Evolutionary conservation across 495 filamentous ascomycete genomes (phyloP).

Genomic region (Penicillium diatomitis): DNA sequence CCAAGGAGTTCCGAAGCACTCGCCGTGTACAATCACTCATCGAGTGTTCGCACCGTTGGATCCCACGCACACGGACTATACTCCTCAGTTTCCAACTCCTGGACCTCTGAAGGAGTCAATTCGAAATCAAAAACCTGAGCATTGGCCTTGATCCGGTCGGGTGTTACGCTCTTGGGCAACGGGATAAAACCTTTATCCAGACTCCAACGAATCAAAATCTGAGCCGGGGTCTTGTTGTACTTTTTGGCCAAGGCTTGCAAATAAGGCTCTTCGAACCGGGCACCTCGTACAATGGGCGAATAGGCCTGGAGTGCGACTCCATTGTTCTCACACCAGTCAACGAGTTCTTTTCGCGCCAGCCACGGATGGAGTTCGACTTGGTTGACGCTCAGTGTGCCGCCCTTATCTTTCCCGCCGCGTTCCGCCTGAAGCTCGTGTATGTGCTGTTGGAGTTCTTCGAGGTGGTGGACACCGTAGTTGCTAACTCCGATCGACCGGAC

Average conservation of each 20-base stretch:
- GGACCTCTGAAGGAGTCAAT: constrained; percentile 52
- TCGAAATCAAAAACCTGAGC: constrained; percentile 63
- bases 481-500: constrained; percentile 54
- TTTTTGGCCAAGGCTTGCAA: constrained; percentile 44
- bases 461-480: constrained; percentile 60
- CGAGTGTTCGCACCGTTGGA: constrained; percentile 9
- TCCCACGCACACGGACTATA: constrained; percentile 56
- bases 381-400: constrained; percentile 49
- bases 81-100: constrained; percentile 42
- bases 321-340: constrained; percentile 43
- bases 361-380: constrained; percentile 67
- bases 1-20: too few species aligned
- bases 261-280: constrained; percentile 45
- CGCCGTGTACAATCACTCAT: constrained; percentile 2
- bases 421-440: constrained; percentile 11
- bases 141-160: constrained; percentile 57
- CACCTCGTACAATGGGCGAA: constrained; percentile 49
- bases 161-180: constrained; percentile 67
- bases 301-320: constrained; percentile 56
- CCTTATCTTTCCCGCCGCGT: constrained; percentile 29
- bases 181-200: constrained; percentile 47
- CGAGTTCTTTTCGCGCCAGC: constrained; percentile 51
- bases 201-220: constrained; percentile 58
- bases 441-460: constrained; percentile 46
- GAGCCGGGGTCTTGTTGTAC: constrained; percentile 50